phyloP scores from a whole-genome alignment of 495 filamentous ascomycete species.

The Hyaloscypha variabilis region DNA sequence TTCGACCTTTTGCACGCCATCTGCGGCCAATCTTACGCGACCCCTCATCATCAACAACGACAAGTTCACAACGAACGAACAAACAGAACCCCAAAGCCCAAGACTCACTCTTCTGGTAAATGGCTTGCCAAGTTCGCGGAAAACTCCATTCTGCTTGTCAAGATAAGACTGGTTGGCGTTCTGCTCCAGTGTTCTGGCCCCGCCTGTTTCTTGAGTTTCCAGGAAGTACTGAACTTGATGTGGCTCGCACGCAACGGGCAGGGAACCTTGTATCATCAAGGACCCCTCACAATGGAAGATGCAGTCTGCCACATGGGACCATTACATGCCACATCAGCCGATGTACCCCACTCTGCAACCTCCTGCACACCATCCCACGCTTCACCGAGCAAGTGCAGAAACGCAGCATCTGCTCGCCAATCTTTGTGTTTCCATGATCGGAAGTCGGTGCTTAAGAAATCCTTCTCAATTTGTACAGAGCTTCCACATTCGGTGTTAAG shows the following conservation, averaged over 20 bases:
- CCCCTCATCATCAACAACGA: not conserved
- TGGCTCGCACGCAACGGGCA: slow-evolving; percentile 11
- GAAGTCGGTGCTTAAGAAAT: not conserved
- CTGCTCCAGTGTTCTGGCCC: not conserved
- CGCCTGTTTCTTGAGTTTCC: not conserved
- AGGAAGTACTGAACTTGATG: not conserved
- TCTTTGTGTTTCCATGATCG: not conserved
- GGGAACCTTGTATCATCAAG: slow-evolving; percentile 9
- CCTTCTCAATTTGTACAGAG: not conserved
- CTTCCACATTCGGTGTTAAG: not conserved
- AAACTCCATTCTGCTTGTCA: not conserved
- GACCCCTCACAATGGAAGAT: not conserved
- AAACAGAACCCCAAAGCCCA: not conserved
- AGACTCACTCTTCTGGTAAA: not conserved
- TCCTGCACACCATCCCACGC: not conserved
- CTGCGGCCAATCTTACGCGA: not conserved
- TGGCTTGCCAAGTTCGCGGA: not conserved
- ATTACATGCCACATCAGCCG: not conserved
- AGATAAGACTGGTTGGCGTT: not conserved
- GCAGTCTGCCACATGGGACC: not conserved
- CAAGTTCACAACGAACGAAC: too few species aligned
- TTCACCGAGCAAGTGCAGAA: not conserved
- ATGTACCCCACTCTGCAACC: not conserved
- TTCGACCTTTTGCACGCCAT: not conserved
- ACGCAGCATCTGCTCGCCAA: not conserved